Base-by-base conservation (phyloP, 2,329 filamentous ascomycete species). In the Sclerotinia subarctica region DNA sequence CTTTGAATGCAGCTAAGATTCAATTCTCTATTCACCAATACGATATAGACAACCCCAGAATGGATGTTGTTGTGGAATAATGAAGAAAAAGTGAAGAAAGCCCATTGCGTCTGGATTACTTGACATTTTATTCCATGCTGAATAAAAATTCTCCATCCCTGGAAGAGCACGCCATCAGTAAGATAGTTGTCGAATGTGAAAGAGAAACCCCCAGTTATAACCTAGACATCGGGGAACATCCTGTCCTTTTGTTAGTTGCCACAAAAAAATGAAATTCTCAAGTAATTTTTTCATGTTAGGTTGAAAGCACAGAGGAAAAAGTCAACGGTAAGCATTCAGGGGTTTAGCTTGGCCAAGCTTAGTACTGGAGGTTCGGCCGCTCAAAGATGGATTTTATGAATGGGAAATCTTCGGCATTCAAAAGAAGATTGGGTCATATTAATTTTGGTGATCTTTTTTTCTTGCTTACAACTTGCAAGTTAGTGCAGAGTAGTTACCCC, bases 1-100 rank as follows among this genome's bases (percentile, higher is more conserved):
- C 62, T 53, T 56, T 19, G 62, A 64, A 64, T 64, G 62, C 62
- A 64, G 38, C 49, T 54, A 64, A 64, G 62, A 54, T 64, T 54
- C 62, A 56, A 53, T 56, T 32, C 51, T 64, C 51, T 42, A 53
- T 56, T 64, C 62, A 54, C 62, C 62, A 64, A 63, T 63, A 52
- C 62, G 51, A 56, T 56, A 32, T n/a, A 44, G 47, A 53, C 47
- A 26, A 29, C 19, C 49, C 44, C 62, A 32, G 29, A 26, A 29
- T 29, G 19, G 49, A 44, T 32, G 51, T 32, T 64, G 62, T 54
- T 44, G 49, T 54, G 51, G 17, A 44, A 32, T 38, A 32, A 32
- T 44, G 10, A 56, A 42, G 38, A 54, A n/a, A 64, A 54, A 10
- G 7, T 32, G 13, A 32, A 19, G 19, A 44, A 32, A 5, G 4